Evolutionary conservation across 208 protist species (phyloP).

Genomic region (Leishmania tropica): DNA sequence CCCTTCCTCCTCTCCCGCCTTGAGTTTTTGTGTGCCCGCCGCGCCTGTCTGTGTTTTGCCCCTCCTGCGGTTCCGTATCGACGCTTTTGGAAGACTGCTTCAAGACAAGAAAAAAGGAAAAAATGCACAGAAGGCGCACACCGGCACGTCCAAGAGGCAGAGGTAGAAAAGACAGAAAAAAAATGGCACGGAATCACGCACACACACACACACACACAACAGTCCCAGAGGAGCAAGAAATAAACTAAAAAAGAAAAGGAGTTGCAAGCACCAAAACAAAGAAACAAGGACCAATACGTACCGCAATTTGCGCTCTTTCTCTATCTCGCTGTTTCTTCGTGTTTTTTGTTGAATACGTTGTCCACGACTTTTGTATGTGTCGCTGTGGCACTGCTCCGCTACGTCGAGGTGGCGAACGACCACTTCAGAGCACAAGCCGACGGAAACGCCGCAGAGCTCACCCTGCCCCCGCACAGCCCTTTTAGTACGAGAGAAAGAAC

Average conservation of each 20-base stretch:
- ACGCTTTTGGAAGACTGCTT: background rate
- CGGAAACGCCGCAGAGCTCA: background rate
- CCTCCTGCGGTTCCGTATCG: background rate
- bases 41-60: background rate
- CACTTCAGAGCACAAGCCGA: background rate
- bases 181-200: background rate
- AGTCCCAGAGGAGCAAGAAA: background rate
- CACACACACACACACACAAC: background rate
- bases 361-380: constrained; percentile 3
- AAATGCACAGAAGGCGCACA: background rate
- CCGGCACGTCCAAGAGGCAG: background rate
- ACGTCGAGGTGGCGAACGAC: background rate
- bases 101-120: background rate
- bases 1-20: background rate
- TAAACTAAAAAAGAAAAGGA: background rate
- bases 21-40: no score
- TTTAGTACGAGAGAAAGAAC: background rate
- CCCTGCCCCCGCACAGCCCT: background rate
- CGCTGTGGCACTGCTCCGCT: background rate
- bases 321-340: background rate
- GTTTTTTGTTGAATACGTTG: background rate
- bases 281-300: background rate
- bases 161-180: background rate
- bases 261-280: background rate
- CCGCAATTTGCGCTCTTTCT: background rate